Evolutionary conservation across 768 basidiomycete genomes (phyloP).

Genomic region (Lepiota brunneoincarnata): DNA sequence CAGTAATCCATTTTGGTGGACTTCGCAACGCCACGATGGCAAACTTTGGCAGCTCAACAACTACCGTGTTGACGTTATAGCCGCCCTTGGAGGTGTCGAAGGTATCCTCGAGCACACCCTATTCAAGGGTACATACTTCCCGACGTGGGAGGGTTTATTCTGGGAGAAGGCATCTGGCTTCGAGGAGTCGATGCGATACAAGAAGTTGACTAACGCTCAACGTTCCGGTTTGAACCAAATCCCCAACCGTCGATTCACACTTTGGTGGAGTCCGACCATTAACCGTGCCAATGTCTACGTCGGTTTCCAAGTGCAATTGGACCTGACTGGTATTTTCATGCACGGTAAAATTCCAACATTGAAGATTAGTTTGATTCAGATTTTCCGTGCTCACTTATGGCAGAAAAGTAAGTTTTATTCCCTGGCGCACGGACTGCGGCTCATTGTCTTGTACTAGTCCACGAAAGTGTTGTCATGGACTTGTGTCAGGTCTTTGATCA

Average conservation of each 20-base stretch:
- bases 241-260: conserved; percentile 97
- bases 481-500: conserved; percentile 97
- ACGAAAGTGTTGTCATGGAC: conserved; percentile 12
- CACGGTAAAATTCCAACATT: conserved; percentile 98
- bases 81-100: conserved; percentile 95
- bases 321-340: conserved; percentile 97
- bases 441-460: conserved; percentile 25
- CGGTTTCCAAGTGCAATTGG: conserved; percentile 99
- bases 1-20: conserved; percentile 99
- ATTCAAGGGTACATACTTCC: conserved; percentile 98
- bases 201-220: conserved; percentile 97
- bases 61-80: conserved; percentile 98
- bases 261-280: conserved; percentile 99
- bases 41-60: conserved; percentile 98
- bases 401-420: conserved; percentile 81
- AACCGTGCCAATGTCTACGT: conserved; percentile 99
- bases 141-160: conserved; percentile 97
- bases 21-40: conserved; percentile 93
- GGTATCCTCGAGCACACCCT: conserved; percentile 95
- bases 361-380: conserved; percentile 99
- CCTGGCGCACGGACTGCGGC: conserved; percentile 18
- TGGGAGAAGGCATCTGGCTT: conserved; percentile 99
- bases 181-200: conserved; percentile 94
- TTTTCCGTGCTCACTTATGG: conserved; percentile 99
- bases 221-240: conserved; percentile 97